Evolutionary conservation across 441 rosid genomes (phyloP).

Genomic region (Sinapis alba): DNA sequence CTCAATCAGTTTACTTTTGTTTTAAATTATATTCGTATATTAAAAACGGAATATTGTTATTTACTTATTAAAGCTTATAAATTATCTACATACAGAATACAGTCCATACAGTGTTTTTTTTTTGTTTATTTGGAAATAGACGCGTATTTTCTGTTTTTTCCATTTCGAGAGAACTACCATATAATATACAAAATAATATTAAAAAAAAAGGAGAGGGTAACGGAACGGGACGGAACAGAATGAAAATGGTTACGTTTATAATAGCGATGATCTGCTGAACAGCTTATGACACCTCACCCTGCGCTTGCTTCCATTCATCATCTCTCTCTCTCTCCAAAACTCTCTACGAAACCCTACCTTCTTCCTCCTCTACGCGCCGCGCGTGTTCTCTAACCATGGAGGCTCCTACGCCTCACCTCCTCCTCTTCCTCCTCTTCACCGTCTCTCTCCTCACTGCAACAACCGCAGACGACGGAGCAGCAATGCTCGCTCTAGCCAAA

Average conservation of each 20-base stretch:
- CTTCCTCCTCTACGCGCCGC: slow-evolving; percentile 20
- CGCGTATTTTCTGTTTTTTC: slow-evolving; percentile 22
- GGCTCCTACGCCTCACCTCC: slow-evolving; percentile 39
- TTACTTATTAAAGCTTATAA: background rate
- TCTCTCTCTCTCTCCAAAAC: background rate
- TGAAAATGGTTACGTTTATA: slow-evolving; percentile 32
- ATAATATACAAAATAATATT: background rate
- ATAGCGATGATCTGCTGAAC: slow-evolving; percentile 16
- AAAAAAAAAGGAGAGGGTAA: background rate
- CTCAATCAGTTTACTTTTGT: no score
- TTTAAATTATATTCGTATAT: no score
- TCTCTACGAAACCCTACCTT: slow-evolving; percentile 25
- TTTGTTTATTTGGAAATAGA: background rate
- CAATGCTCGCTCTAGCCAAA: slow-evolving; percentile 48
- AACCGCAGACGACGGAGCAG: slow-evolving; percentile 51
- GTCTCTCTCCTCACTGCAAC: slow-evolving; percentile 11
- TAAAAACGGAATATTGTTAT: background rate
- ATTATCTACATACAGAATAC: background rate
- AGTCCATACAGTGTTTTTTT: slow-evolving; percentile 2
- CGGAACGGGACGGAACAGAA: slow-evolving; percentile 10
- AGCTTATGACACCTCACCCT: slow-evolving; percentile 37
- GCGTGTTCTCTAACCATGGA: slow-evolving; percentile 27
- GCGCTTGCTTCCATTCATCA: slow-evolving; percentile 18
- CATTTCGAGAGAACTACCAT: background rate
- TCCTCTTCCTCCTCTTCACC: slow-evolving; percentile 31